Base-by-base conservation (phyloP, 108 stramenopile species). In the Aurantiochytrium sp. region DNA sequence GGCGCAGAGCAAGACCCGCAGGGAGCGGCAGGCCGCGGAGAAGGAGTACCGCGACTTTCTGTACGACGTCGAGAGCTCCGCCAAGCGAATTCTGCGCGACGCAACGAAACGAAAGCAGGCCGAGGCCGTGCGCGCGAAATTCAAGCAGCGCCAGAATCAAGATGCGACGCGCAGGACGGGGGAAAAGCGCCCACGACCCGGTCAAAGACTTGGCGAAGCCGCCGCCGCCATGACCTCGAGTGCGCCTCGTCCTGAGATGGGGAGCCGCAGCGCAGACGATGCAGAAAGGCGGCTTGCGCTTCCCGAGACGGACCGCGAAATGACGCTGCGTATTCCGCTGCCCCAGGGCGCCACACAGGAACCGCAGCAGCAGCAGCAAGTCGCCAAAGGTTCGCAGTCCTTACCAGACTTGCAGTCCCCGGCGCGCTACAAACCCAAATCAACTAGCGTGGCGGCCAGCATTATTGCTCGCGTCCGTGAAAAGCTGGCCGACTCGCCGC, bases 11-110 rank as follows among this genome's bases (percentile, higher is more conserved):
- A 24, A 24, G 12, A 48, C 19, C 73, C 73, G 73, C 2, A 22
- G 39, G 73, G 19, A 81, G 73, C 86, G 34, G 8, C 37, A 85
- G 42, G 88, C 73, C 19, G 88, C 88, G 2, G 73, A 73, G 3
- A 88, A 85, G 32, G 81, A 88, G 81, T 55, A 85, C 22, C 68
- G 88, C 24, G 88, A 88, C 81, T 88, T 88, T 34, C n/a, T 88
- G 81, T 88, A 85, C 54, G 81, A 85, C n/a, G 55, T 88, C 5
- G 88, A 88, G 54, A 37, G 69, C 54, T 85, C 73, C 4, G 88
- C 88, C 12, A 88, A 88, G 88, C 55, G 55, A 41, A 88, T 88
- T 54, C 37, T 88, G 37, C 24, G 32, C 12, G 48, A 85, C 22
- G 48, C 54, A 45, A 69, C 48, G 21, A 88, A 88, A 73, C 27